phyloP scores from a whole-genome alignment of 306 rosid genomes.

The Casuarina equisetifolia region DNA sequence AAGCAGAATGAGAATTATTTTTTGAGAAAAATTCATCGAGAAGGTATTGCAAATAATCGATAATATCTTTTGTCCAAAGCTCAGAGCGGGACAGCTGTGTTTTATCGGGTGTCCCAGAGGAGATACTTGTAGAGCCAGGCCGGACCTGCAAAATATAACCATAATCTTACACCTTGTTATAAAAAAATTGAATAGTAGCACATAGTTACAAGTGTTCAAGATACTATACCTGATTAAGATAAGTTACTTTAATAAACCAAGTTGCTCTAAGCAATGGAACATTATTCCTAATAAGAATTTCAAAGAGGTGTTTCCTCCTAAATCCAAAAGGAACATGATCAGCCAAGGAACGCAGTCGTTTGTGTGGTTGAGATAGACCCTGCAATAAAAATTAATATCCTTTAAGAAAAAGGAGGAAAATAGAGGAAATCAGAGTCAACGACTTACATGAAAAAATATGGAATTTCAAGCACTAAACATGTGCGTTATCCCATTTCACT shows the following conservation, averaged over 20 bases:
- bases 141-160: conserved; percentile 61
- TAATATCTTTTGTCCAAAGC: conserved; percentile 86
- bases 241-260: conserved; percentile 88
- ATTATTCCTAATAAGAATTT: conserved; percentile 82
- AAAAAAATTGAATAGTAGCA: conserved; percentile 3
- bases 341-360: conserved; percentile 69
- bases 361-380: conserved; percentile 97
- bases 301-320: conserved; percentile 70
- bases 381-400: conserved; percentile 29
- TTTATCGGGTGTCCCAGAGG: conserved; percentile 73
- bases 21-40: conserved; percentile 74
- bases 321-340: conserved; percentile 90
- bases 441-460: background rate
- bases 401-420: background rate
- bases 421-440: background rate
- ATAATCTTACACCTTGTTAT: conserved; percentile 35
- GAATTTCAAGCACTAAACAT: background rate
- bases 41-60: conserved; percentile 80
- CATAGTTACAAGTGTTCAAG: conserved; percentile 12
- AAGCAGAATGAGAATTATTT: conserved; percentile 50
- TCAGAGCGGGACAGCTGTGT: conserved; percentile 81
- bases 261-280: conserved; percentile 96
- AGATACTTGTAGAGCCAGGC: conserved; percentile 60
- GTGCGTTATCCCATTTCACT: background rate
- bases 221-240: conserved; percentile 80